Evolutionary conservation across 2,329 filamentous ascomycete species (phyloP).

Genomic region (Teratosphaeria gauchensis): DNA sequence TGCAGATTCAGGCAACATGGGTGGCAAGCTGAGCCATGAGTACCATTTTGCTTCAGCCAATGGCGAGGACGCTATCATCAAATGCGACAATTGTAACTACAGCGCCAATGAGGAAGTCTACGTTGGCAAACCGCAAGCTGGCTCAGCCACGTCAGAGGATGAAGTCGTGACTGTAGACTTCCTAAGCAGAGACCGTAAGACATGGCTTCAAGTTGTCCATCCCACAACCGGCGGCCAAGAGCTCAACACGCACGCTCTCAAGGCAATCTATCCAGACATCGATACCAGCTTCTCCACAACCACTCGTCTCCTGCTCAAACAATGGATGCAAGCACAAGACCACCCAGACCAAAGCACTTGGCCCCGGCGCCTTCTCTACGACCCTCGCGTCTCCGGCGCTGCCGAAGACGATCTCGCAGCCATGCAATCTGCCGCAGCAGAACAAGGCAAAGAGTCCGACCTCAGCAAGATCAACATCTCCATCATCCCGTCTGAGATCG

Average conservation of each 20-base stretch:
- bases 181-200: slow-evolving; percentile 57
- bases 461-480: not conserved
- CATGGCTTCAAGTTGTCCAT: slow-evolving; percentile 56
- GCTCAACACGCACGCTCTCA: slow-evolving; percentile 55
- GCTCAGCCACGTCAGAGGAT: not conserved
- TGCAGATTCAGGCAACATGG: slow-evolving; percentile 94
- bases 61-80: slow-evolving; percentile 79
- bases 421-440: not conserved
- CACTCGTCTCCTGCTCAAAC: not conserved
- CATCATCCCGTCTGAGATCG: slow-evolving; percentile 1
- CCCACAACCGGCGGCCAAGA: slow-evolving; percentile 20
- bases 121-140: not conserved
- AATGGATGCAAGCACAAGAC: slow-evolving; percentile 1
- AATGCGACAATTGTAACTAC: slow-evolving; percentile 63
- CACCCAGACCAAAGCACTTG: not conserved
- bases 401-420: not conserved
- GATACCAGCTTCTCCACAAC: slow-evolving; percentile 40
- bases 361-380: not conserved
- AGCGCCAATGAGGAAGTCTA: slow-evolving; percentile 78
- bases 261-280: slow-evolving; percentile 54
- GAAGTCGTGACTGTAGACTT: not conserved
- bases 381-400: not conserved
- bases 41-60: slow-evolving; percentile 74
- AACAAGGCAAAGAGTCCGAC: not conserved
- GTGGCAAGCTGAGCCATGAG: slow-evolving; percentile 85